Evolutionary conservation across 176 grass and related monocot species (phyloP), one percentile per base, ranked within the genome.

Genomic region (Eremochloa ophiuroides): DNA sequence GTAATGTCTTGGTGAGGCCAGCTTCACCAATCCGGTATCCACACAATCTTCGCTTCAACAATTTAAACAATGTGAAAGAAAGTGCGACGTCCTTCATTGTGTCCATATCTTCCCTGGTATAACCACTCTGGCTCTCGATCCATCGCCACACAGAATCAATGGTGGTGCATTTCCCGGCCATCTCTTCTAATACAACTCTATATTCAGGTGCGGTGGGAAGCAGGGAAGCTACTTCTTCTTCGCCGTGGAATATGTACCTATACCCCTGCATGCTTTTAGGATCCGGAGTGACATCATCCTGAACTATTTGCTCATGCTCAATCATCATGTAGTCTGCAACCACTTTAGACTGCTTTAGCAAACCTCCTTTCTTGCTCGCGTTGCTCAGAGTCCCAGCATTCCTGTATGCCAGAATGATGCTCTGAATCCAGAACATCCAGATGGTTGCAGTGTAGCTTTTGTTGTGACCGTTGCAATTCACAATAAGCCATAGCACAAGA

Each of bases 21-120:
- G 83, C 74, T 68, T 85, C 83, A 69, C 65, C 29, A 33, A 70
- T 33, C 0, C 0, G 7, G 31, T 85, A 85, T 8, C 39, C 64
- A 44, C 83, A 78, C 10, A 78, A 71, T 23, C 74, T n/a, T 28
- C 40, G 16, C 55, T 78, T 85, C 14, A 78, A 0, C 12, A 85
- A 68, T 35, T 85, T 62, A 76, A 71, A 62, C 37, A 85, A 9
- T 59, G 75, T 39, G 40, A 50, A 63, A 0, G 53, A 70, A 3
- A 85, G 75, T 0, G 75, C 2, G 2, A 39, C 13, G 1, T 78
- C 75, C 48, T 51, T 51, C 48, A 51, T 0, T 51, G 2, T 51
- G 0, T 51, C 47, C 38, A 4, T 8, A 69, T 0, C 22, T 69
- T 69, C 10, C n/a, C 1, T 0, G 10, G 5, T 8, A 0, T 7